Evolutionary conservation across 2,329 filamentous ascomycete species (phyloP), one percentile per base, ranked within the genome.

Genomic region (Neopestalotiopsis sp.): DNA sequence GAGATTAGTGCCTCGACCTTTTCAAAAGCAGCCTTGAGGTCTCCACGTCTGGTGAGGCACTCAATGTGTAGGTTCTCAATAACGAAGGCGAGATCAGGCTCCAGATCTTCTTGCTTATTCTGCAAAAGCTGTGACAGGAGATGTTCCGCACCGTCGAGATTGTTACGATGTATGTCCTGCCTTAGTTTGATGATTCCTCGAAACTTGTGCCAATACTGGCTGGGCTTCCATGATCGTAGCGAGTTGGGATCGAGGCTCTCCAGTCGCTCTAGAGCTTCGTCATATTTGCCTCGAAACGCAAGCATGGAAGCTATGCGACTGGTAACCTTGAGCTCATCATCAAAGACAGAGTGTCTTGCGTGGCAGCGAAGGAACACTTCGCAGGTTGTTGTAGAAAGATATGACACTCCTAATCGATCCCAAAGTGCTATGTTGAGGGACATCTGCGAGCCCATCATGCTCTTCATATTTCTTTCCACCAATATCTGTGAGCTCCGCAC

Each of bases 401-500:
- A 82, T 0, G 85, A 77, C 68, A 86, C 80, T 76, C 94, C 95
- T 40, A 97, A 85, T 49, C 95, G 87, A 65, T 91, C 90, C 86
- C 93, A 97, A 1, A 96, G 78, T 0, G 93, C 87, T 38, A 92
- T 90, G 62, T 89, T 87, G 57, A 97, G 85, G 2, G 94, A 85
- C 69, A 94, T 86, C 72, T 95, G 91, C 0, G 91, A 87, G 0
- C 93, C 93, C 73, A 94, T 89, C 79, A 93, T 91, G 74, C 85
- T 89, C 74, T 88, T 88, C 76, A 96, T 87, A 72, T 93, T 90
- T 73, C 92, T 92, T 68, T 91, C 90, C n/a, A 95, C 85, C 70
- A 94, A 92, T 34, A 97, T 83, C 74, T 96, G 93, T 0, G 93
- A 94, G 72, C 93, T 92, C 75, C 94, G 92, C n/a, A 92, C 88